phyloP scores from a whole-genome alignment of 2,329 filamentous ascomycete genomes.

The Peltaster fructicola region DNA sequence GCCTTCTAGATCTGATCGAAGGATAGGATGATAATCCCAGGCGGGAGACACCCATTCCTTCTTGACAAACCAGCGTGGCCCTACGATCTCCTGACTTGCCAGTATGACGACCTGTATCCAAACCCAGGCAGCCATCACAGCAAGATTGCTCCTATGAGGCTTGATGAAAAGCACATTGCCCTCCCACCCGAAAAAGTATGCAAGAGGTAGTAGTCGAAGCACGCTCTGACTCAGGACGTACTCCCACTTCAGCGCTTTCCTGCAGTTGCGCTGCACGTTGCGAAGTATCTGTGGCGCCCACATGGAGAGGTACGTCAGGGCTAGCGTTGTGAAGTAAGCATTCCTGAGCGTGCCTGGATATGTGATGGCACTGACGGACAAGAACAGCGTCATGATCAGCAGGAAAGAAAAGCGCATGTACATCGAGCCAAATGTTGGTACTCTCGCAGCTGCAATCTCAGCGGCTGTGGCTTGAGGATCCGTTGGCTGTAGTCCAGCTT shows the following conservation, averaged over 20 bases:
- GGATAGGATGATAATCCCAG: conserved; percentile 88
- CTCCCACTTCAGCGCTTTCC: conserved; percentile 76
- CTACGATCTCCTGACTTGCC: conserved; percentile 67
- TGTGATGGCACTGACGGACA: conserved; percentile 40
- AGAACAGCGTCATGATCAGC: conserved; percentile 38
- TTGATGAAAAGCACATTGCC: conserved; percentile 69
- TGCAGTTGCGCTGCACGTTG: conserved; percentile 79
- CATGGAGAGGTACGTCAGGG: conserved; percentile 67
- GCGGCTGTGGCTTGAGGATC: conserved; percentile 10
- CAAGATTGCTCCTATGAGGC: conserved; percentile 47
- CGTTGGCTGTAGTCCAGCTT: conserved; percentile 27
- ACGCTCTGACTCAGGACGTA: conserved; percentile 74
- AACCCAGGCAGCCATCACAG: conserved; percentile 55
- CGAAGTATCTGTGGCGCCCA: conserved; percentile 87
- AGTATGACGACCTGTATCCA: conserved; percentile 72
- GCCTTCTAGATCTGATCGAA: conserved; percentile 70
- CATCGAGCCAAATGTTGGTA: conserved; percentile 33
- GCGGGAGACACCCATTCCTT: conserved; percentile 48
- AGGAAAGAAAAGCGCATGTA: conserved; percentile 46
- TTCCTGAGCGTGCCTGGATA: conserved; percentile 36
- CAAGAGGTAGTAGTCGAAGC: conserved; percentile 59
- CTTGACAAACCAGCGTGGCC: conserved; percentile 71
- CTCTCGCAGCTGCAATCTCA: conserved; percentile 20
- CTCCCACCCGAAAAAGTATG: conserved; percentile 65
- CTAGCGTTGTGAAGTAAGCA: conserved; percentile 43